phyloP scores from a whole-genome alignment of 2,329 filamentous ascomycete genomes.

The Trichocomaceae sp. region DNA sequence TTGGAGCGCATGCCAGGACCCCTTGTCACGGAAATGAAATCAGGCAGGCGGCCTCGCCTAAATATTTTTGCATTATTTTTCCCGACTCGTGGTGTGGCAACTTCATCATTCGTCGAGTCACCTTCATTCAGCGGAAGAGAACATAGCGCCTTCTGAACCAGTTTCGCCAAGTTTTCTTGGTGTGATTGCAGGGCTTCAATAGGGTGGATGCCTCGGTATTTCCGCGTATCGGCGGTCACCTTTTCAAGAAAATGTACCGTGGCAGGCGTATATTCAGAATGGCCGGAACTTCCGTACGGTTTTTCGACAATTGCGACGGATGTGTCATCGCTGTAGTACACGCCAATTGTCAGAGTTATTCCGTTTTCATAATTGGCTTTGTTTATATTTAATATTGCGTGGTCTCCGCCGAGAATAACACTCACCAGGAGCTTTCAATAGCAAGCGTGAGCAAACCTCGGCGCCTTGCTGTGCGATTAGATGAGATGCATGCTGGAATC shows the following conservation, averaged over 20 bases:
- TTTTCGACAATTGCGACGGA: constrained; percentile 76
- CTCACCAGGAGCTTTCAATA: constrained; percentile 43
- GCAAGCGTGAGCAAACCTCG: constrained; percentile 37
- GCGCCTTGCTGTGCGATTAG: neutral
- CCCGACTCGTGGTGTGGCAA: neutral
- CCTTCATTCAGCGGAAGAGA: constrained; percentile 42
- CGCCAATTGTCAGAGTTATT: neutral
- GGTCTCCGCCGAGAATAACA: neutral
- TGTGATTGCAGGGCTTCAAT: constrained; percentile 69
- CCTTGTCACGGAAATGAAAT: constrained; percentile 83
- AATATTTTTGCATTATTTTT: neutral
- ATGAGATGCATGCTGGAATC: neutral
- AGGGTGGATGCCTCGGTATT: constrained; percentile 73
- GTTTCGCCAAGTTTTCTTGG: constrained; percentile 58
- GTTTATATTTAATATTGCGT: neutral
- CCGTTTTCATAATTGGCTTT: neutral
- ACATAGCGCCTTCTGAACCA: constrained; percentile 60
- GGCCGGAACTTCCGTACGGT: neutral
- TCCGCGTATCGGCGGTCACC: constrained; percentile 70
- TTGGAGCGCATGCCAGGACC: constrained; percentile 84
- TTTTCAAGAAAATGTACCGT: constrained; percentile 72
- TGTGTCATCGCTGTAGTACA: constrained; percentile 68
- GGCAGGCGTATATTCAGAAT: constrained; percentile 31
- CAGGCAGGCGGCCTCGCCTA: constrained; percentile 49
- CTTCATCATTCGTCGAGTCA: neutral